Percentiles rank a stretch among this genome's conserved stretches.
phyloP scores from a whole-genome alignment of 805 yeast species.

The Starmerella floricola region DNA sequence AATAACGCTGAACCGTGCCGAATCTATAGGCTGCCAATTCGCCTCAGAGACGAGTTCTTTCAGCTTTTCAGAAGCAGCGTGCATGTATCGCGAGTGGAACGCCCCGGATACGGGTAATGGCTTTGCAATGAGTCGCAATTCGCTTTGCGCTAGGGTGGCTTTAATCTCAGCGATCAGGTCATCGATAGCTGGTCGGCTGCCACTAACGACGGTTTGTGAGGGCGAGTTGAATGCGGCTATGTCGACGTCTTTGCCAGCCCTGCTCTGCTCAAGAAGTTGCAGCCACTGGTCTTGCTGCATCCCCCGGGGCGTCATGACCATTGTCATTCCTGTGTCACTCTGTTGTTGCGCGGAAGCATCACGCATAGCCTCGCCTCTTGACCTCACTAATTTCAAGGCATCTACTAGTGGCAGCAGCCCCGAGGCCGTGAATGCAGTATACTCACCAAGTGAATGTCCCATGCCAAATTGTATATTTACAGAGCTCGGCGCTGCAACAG shows the following conservation, averaged over 20 bases:
- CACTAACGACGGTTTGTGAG: constrained; percentile 37
- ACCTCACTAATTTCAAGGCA: constrained; percentile 35
- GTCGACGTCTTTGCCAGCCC: constrained; percentile 22
- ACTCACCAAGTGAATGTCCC: constrained; percentile 46
- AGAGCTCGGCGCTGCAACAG: background rate
- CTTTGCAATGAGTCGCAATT: constrained; percentile 22
- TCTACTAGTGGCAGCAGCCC: constrained; percentile 29
- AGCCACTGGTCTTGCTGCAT: constrained; percentile 8
- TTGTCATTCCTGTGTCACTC: constrained; percentile 19
- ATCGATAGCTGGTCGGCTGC: constrained; percentile 27
- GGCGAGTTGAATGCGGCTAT: constrained; percentile 40
- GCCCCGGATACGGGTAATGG: constrained; percentile 39
- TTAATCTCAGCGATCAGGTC: constrained; percentile 22
- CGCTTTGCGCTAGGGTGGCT: constrained; percentile 15
- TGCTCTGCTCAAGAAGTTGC: constrained; percentile 8
- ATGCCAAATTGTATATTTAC: constrained; percentile 22
- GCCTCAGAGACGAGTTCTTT: constrained; percentile 18
- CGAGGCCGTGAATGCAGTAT: constrained; percentile 34
- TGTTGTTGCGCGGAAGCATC: constrained; percentile 31
- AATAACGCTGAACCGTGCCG: constrained; percentile 22
- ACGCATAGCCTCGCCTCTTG: constrained; percentile 38
- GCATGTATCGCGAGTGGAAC: constrained; percentile 36
- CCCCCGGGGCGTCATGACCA: constrained; percentile 15
- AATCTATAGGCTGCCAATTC: constrained; percentile 8
- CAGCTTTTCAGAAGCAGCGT: constrained; percentile 31